These are phyloP conservation scores for Diplodia scrobiculata DNA, from an alignment of 2,329 filamentous ascomycete species.

Conservation along the genomic window DNA sequence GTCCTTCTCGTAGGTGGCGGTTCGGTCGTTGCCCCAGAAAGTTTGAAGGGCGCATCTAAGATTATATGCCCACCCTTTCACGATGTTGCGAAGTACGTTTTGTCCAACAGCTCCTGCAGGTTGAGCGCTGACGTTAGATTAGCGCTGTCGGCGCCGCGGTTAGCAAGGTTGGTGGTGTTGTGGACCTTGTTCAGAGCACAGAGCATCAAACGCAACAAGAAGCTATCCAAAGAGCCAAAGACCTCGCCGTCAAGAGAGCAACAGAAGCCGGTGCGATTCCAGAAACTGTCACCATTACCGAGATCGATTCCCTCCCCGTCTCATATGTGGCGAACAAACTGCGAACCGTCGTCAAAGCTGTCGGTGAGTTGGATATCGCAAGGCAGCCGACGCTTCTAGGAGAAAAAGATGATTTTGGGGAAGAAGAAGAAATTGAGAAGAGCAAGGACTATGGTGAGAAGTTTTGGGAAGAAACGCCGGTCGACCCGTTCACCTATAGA, in stretches of 20 bases:
- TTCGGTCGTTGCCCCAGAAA: constrained; percentile 59
- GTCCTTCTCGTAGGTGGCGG: constrained; percentile 67
- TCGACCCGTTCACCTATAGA: constrained; percentile 44
- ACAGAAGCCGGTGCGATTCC: constrained; percentile 52
- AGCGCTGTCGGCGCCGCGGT: constrained; percentile 30
- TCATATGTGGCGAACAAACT: constrained; percentile 58
- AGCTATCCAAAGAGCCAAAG: constrained; percentile 30
- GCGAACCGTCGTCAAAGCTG: constrained; percentile 58
- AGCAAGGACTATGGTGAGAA: constrained; percentile 15
- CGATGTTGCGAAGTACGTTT: constrained; percentile 27
- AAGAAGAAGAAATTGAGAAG: constrained; percentile 26
- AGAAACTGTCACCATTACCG: constrained; percentile 53
- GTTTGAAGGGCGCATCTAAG: constrained; percentile 60
- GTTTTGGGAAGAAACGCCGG: constrained; percentile 27
- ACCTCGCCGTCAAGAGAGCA: constrained; percentile 50
- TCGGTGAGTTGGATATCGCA: constrained; percentile 53
- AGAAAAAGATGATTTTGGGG: constrained; percentile 23
- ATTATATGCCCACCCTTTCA: constrained; percentile 46
- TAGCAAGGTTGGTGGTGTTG: constrained; percentile 28
- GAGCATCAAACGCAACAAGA: constrained; percentile 37
- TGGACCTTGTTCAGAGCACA: constrained; percentile 24
- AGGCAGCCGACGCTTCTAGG: constrained; percentile 33
- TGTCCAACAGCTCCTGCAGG: constrained; percentile 33
- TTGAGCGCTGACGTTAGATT: constrained; percentile 31
- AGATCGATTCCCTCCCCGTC: constrained; percentile 59